phyloP scores from a whole-genome alignment of 768 basidiomycete species.

The Boletus huronensis region DNA sequence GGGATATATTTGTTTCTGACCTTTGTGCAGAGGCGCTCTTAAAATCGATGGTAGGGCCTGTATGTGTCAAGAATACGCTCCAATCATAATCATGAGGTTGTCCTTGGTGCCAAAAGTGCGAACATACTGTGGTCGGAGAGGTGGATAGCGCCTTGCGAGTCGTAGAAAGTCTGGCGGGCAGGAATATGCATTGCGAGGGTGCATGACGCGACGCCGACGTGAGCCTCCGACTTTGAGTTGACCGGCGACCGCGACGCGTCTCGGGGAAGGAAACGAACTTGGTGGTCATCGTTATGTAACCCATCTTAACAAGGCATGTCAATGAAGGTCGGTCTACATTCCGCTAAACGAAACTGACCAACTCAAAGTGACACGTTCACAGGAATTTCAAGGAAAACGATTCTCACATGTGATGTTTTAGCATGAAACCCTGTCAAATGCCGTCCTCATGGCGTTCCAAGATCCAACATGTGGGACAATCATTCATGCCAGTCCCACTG shows the following conservation, averaged over 20 bases:
- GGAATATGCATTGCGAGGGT: slow-evolving; percentile 47
- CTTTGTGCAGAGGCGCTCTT: slow-evolving; percentile 66
- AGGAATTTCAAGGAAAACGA: background rate
- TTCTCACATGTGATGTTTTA: background rate
- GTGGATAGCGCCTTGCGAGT: slow-evolving; percentile 55
- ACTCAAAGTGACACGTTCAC: background rate
- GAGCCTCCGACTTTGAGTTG: slow-evolving; percentile 10
- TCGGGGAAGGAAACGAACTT: too few species aligned
- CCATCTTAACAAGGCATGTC: background rate
- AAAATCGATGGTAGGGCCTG: slow-evolving; percentile 63
- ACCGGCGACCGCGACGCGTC: background rate
- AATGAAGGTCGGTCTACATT: background rate
- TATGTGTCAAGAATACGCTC: slow-evolving; percentile 28
- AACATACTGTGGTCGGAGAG: slow-evolving; percentile 53
- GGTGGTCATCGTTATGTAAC: background rate
- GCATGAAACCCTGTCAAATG: background rate
- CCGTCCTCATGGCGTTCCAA: background rate
- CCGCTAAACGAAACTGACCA: background rate
- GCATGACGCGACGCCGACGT: slow-evolving; percentile 34
- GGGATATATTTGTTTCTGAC: slow-evolving; percentile 33
- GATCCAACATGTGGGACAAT: background rate
- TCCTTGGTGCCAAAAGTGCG: background rate
- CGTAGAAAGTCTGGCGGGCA: slow-evolving; percentile 53
- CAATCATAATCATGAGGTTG: slow-evolving; percentile 5
- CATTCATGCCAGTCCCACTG: background rate